Conservation (phyloP, 176 grass and related monocot species). For the Thalia dealbata region DNA sequence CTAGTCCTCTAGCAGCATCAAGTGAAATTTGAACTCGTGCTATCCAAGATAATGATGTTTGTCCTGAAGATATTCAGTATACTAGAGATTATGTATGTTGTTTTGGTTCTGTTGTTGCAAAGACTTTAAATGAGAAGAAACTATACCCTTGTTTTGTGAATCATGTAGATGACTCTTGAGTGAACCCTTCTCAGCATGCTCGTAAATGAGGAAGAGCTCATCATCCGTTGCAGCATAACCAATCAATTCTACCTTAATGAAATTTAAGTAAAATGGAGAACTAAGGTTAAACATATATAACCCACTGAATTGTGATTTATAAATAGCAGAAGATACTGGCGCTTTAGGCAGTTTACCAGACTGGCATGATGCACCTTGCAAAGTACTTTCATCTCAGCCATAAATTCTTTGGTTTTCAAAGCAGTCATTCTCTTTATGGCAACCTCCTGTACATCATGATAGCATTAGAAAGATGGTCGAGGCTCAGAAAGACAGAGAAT, state of each 20-base stretch:
- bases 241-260: slow-evolving; percentile 99
- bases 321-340: slow-evolving; percentile 11
- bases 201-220: slow-evolving; percentile 88
- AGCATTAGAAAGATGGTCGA: slow-evolving; percentile 7
- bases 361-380: slow-evolving; percentile 98
- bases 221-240: slow-evolving; percentile 91
- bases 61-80: slow-evolving; percentile 30
- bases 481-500: slow-evolving; percentile 16
- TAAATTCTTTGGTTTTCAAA: slow-evolving; percentile 97
- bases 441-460: slow-evolving; percentile 52
- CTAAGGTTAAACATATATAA: slow-evolving; percentile 6
- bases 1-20: slow-evolving; percentile 91
- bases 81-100: too few species aligned
- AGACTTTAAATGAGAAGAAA: not conserved
- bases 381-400: slow-evolving; percentile 92
- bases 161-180: slow-evolving; percentile 92
- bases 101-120: not conserved
- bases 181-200: slow-evolving; percentile 89
- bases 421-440: slow-evolving; percentile 98
- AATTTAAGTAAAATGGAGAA: slow-evolving; percentile 28
- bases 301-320: slow-evolving; percentile 20
- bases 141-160: slow-evolving; percentile 81
- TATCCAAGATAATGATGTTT: slow-evolving; percentile 89
- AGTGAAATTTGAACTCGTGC: slow-evolving; percentile 90
- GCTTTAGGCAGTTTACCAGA: slow-evolving; percentile 53